phyloP scores from a whole-genome alignment of 2,329 filamentous ascomycete species.

The Microdochium bolleyi region DNA sequence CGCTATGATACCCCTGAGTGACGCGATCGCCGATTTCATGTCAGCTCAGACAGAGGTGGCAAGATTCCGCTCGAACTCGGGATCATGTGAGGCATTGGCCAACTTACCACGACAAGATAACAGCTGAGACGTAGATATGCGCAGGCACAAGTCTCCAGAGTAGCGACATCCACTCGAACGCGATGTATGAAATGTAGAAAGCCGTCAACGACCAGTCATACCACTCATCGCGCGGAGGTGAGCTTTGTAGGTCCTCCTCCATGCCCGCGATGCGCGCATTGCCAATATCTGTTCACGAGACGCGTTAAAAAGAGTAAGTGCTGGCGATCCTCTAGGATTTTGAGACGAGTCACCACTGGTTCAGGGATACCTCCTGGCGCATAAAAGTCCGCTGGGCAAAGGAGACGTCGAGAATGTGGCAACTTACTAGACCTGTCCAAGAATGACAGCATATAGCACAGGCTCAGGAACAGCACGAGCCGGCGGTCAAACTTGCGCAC shows the following conservation, averaged over 20 bases:
- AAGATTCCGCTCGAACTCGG: background rate
- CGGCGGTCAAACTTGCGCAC: conserved; percentile 68
- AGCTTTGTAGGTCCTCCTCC: conserved; percentile 50
- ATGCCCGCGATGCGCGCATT: conserved; percentile 58
- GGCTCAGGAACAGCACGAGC: conserved; percentile 71
- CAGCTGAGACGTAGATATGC: conserved; percentile 41
- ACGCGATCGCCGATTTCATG: conserved; percentile 57
- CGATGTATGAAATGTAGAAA: conserved; percentile 57
- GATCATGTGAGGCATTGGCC: background rate
- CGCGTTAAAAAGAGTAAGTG: background rate
- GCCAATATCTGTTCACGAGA: conserved; percentile 42
- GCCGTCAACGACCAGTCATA: conserved; percentile 54
- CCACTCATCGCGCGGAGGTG: conserved; percentile 33
- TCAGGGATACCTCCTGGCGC: too few relatives aligned
- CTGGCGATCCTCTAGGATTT: background rate
- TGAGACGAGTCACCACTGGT: too few relatives aligned
- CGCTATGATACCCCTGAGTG: conserved; percentile 72
- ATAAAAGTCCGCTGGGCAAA: background rate
- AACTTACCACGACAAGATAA: background rate
- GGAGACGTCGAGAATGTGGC: too few relatives aligned
- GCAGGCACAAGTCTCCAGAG: conserved; percentile 53
- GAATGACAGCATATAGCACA: conserved; percentile 80
- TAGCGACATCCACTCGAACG: conserved; percentile 58
- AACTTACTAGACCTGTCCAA: conserved; percentile 73
- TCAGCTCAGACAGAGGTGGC: background rate